These are phyloP conservation scores for Cercospora beticola DNA, from an alignment of 2,329 filamentous ascomycete genomes.

Conservation along the genomic window DNA sequence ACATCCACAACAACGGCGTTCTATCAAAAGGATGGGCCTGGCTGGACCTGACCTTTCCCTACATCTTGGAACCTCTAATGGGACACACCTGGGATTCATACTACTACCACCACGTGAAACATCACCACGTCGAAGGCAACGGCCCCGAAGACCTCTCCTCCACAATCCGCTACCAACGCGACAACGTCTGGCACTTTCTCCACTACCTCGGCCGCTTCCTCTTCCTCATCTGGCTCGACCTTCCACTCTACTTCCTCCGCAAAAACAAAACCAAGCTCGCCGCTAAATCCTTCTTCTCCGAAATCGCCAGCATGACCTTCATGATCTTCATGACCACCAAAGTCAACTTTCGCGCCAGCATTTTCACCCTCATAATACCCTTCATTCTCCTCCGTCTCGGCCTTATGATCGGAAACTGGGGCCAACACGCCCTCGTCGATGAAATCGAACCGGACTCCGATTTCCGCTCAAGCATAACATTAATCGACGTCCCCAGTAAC, in stretches of 20 bases:
- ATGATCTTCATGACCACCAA: conserved; percentile 54
- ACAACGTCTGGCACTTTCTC: conserved; percentile 65
- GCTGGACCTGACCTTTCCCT: conserved; percentile 68
- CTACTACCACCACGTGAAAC: conserved; percentile 83
- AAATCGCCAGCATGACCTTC: conserved; percentile 57
- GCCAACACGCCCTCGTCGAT: conserved; percentile 79
- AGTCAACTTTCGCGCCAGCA: conserved; percentile 55
- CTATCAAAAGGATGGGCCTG: conserved; percentile 55
- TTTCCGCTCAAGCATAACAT: conserved; percentile 73
- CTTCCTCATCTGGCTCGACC: conserved; percentile 70
- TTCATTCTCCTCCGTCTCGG: conserved; percentile 65
- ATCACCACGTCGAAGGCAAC: conserved; percentile 80
- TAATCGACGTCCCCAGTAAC: conserved; percentile 78
- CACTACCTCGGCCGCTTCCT: conserved; percentile 72
- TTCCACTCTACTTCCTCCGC: conserved; percentile 69
- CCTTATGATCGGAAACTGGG: conserved; percentile 82
- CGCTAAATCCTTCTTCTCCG: conserved; percentile 61
- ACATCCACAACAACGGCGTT: conserved; percentile 75
- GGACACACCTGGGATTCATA: conserved; percentile 85
- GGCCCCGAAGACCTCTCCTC: conserved; percentile 74
- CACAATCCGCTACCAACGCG: conserved; percentile 73
- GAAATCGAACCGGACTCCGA: conserved; percentile 72
- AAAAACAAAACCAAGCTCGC: conserved; percentile 59
- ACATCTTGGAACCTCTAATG: conserved; percentile 72
- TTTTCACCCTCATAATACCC: conserved; percentile 67